Conservation (phyloP, 306 rosid species). For the Vigna unguiculata region DNA sequence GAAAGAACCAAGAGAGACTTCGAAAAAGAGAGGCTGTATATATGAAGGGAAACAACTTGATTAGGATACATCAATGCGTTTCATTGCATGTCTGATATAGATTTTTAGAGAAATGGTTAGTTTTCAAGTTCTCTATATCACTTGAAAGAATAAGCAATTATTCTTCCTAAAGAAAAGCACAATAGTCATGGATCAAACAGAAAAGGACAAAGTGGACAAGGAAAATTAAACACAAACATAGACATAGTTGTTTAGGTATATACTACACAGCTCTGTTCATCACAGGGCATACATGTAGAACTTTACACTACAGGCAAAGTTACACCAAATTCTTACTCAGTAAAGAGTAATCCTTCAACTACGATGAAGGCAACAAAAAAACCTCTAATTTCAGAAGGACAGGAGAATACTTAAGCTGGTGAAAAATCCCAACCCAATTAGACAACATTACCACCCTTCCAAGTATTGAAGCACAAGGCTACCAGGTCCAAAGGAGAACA, state of each 20-base stretch:
- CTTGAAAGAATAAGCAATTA: not conserved
- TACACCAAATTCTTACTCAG: constrained; percentile 3
- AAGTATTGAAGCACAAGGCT: constrained; percentile 5
- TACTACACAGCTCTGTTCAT: constrained; percentile 21
- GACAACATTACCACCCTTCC: constrained; percentile 7
- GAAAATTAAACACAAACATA: constrained; percentile 24
- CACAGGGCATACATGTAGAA: not conserved
- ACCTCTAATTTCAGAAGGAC: not conserved
- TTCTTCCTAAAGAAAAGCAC: not conserved
- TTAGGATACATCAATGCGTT: constrained; percentile 19
- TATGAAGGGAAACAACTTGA: constrained; percentile 21
- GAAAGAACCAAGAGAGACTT: not conserved
- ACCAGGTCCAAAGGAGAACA: constrained; percentile 17
- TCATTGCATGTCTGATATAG: not conserved
- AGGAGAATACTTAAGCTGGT: not conserved
- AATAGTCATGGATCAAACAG: not conserved
- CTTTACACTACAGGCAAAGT: constrained; percentile 7
- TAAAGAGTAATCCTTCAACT: not conserved
- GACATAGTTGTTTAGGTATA: not conserved
- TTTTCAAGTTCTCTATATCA: not conserved
- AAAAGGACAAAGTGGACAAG: constrained; percentile 10
- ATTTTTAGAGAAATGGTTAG: not conserved
- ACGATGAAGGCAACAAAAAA: not conserved
- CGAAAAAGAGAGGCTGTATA: not conserved
- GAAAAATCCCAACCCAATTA: constrained; percentile 3